Evolutionary conservation across 441 rosid species (phyloP), one percentile per base, ranked within the genome.

Genomic region (Erodium trifolium): DNA sequence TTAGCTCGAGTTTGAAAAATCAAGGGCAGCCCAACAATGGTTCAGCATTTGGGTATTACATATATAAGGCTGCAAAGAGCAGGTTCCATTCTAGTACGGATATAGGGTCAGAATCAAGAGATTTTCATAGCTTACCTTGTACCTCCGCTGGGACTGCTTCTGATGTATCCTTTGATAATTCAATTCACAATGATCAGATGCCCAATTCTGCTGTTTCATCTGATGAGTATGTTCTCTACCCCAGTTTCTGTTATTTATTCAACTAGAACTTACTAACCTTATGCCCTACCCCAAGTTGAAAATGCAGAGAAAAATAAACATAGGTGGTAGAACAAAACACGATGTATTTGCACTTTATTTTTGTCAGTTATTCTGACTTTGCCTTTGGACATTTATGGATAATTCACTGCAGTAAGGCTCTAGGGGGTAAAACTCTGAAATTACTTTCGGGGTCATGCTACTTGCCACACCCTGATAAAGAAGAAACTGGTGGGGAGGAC

Each of bases 391-490:
- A 19, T 2, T 8, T 13, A 27, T 62, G 27, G 16, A 53, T 66
- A 66, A 29, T 39, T 17, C 57, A 67, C 55, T 63, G 43, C 83
- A 89, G 95, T 78, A 83, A 77, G 68, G 75, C 62, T 69, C 70
- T 82, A 45, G 47, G 78, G 43, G 77, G 82, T 14, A 88, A 86
- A 71, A 82, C 77, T 3, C 68, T 87, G 78, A 84, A 84, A 84
- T 81, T 86, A 55, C 75, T 87, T 37, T 92, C 97, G 2, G 97
- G 91, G 43, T 92, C 96, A 0, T 89, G 90, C 78, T 92, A 81
- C 78, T 77, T 92, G 60, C 97, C 97, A 3, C 97, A 92, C 87
- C 97, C 97, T 76, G 97, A 89, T 69, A 92, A 89, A 80, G 97
- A 89, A 77, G 91, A 83, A 43, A 92, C 94, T 16, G 96, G 96